Percentiles rank a stretch among this genome's conserved stretches.
Evolutionary conservation across 345 rosid genomes (phyloP).

Genomic region (Eucalyptus viminalis): DNA sequence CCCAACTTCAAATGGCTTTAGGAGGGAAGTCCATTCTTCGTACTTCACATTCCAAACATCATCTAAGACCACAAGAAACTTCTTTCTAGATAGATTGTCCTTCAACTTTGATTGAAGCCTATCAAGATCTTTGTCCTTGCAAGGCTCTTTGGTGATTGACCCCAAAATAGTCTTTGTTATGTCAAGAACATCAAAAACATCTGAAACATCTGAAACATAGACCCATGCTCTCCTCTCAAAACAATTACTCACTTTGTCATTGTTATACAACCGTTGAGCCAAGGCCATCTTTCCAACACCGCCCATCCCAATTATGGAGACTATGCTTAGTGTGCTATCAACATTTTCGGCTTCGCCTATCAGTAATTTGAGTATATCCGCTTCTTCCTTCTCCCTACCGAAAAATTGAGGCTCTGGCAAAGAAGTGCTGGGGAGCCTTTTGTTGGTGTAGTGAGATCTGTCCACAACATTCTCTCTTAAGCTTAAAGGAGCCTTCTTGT

Average conservation of each 20-base stretch:
- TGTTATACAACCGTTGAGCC: background rate
- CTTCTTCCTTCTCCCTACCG: background rate
- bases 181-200: background rate
- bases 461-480: background rate
- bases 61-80: background rate
- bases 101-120: accelerated
- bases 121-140: accelerated
- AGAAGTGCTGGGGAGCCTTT: background rate
- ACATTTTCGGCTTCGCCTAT: accelerated
- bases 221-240: background rate
- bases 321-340: accelerated
- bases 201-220: background rate
- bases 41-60: background rate
- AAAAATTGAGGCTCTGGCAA: accelerated
- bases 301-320: background rate
- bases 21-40: accelerated
- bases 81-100: accelerated
- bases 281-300: background rate
- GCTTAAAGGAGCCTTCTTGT: background rate
- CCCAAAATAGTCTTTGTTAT: background rate
- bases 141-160: accelerated
- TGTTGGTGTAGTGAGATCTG: background rate
- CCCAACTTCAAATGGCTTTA: too few species aligned
- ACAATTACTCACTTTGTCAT: accelerated
- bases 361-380: accelerated